A percentile compares a stretch with the other conserved stretches of the same genome.
phyloP scores from a whole-genome alignment of 1,284 basidiomycete species.

The Microbotryum violaceum region DNA sequence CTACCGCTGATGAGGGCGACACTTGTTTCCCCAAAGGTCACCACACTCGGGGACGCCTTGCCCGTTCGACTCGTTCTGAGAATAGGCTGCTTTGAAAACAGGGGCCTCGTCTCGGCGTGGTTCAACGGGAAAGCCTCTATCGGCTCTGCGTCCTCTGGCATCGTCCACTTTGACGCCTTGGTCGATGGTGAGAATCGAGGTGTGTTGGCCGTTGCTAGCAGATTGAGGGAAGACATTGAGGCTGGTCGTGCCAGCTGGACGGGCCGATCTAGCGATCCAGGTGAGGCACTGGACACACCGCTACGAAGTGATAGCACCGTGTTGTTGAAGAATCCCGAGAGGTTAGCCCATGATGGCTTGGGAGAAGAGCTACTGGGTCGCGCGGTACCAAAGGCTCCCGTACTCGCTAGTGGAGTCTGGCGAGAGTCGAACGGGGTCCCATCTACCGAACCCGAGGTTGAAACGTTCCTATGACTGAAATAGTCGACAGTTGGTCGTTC shows the following conservation, averaged over 20 bases:
- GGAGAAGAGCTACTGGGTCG: constrained; percentile 12
- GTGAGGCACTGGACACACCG: not conserved
- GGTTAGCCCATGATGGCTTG: constrained; percentile 25
- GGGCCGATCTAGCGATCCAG: not conserved
- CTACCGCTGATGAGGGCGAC: constrained; percentile 19
- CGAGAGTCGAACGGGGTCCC: constrained; percentile 19
- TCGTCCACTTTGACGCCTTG: too few species aligned
- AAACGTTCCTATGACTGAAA: constrained; percentile 22
- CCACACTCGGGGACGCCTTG: not conserved
- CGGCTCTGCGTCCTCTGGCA: too few species aligned
- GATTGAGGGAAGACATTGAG: too few species aligned
- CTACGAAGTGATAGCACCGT: constrained; percentile 26
- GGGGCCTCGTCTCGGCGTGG: too few species aligned
- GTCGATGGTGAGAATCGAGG: too few species aligned
- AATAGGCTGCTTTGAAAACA: too few species aligned
- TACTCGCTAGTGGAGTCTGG: not conserved
- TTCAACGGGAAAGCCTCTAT: too few species aligned
- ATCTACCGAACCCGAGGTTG: constrained; percentile 6
- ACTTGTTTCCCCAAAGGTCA: constrained; percentile 26
- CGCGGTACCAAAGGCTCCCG: not conserved
- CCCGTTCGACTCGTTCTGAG: too few species aligned
- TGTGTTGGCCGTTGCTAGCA: too few species aligned
- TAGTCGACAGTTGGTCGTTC: constrained; percentile 19
- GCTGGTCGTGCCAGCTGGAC: too few species aligned
- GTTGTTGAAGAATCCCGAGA: constrained; percentile 28